Evolutionary conservation across 768 basidiomycete species (phyloP).

Genomic region (Mycena albidolilacea): DNA sequence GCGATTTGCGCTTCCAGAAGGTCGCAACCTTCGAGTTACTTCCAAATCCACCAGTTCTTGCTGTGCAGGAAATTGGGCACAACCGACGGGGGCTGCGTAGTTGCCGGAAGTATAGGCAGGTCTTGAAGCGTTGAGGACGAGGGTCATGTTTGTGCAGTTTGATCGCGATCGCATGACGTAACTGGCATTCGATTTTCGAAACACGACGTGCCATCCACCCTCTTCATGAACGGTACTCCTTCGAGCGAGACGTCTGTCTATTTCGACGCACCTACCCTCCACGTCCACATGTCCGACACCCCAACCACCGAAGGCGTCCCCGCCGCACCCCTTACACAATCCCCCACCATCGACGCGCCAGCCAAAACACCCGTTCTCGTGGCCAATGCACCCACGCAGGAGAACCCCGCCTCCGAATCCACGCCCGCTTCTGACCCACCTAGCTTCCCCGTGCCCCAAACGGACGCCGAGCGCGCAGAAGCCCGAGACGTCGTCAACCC

Average conservation of each 20-base stretch:
- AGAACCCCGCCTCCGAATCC: not conserved
- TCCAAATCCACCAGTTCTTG: slow-evolving; percentile 15
- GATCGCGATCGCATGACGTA: slow-evolving; percentile 13
- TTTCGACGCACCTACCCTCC: slow-evolving; percentile 62
- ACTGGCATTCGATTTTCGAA: not conserved
- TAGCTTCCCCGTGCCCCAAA: slow-evolving; percentile 10
- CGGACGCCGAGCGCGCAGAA: slow-evolving; percentile 20
- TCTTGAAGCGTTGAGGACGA: slow-evolving; percentile 20
- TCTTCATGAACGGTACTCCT: slow-evolving; percentile 37
- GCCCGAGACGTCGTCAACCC: slow-evolving; percentile 26
- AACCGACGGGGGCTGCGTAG: slow-evolving; percentile 21
- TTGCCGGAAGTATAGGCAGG: slow-evolving; percentile 25
- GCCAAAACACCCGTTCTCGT: not conserved
- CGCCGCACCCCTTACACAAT: not conserved
- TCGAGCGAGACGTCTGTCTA: slow-evolving; percentile 56
- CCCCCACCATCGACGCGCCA: not conserved
- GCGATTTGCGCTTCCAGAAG: slow-evolving; percentile 35
- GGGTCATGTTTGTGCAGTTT: not conserved
- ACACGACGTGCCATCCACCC: not conserved
- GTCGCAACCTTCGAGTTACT: slow-evolving; percentile 31
- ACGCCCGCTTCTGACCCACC: not conserved
- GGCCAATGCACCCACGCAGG: slow-evolving; percentile 4
- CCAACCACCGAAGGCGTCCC: slow-evolving; percentile 22
- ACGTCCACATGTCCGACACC: slow-evolving; percentile 42
- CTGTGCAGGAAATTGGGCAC: slow-evolving; percentile 33